Percentiles rank a stretch among this genome's conserved stretches.
These are phyloP conservation scores for Arthrocladium fulminans DNA, from an alignment of 2,329 filamentous ascomycete species.

Conservation along the genomic window DNA sequence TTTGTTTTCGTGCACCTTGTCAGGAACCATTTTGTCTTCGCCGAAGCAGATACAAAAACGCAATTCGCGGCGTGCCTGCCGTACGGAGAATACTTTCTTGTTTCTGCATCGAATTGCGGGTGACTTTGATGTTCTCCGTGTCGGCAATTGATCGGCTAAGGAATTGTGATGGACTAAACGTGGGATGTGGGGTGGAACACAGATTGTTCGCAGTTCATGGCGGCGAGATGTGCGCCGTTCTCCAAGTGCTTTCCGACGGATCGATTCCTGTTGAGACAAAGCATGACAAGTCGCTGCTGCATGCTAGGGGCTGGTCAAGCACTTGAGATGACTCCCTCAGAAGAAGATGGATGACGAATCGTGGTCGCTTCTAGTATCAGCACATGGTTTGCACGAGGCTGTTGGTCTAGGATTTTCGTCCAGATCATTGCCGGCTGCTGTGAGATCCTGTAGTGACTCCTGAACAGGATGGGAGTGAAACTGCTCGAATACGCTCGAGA, in stretches of 20 bases:
- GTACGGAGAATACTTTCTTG: slow-evolving; percentile 1
- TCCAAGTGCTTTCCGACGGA: no score
- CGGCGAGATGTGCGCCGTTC: slow-evolving; percentile 5
- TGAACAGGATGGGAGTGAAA: no score
- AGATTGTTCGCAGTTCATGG: neutral
- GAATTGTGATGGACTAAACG: neutral
- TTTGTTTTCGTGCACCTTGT: neutral
- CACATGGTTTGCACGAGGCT: no score
- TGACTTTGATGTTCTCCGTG: neutral
- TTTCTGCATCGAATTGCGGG: neutral
- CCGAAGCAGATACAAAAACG: neutral
- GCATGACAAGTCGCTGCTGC: no score
- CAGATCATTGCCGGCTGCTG: neutral
- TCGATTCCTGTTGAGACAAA: no score
- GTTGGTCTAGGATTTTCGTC: no score
- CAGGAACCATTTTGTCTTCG: neutral
- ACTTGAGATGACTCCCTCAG: no score
- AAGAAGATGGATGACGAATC: no score
- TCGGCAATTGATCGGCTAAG: slow-evolving; percentile 4
- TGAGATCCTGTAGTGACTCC: neutral
- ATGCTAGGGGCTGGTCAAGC: no score
- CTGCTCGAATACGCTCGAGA: neutral
- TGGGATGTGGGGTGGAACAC: neutral
- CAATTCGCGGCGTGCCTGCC: slow-evolving; percentile 7
- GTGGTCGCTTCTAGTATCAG: no score